Conservation (phyloP, 805 yeast genomes). For the Helenozyma baotianmanensis region DNA sequence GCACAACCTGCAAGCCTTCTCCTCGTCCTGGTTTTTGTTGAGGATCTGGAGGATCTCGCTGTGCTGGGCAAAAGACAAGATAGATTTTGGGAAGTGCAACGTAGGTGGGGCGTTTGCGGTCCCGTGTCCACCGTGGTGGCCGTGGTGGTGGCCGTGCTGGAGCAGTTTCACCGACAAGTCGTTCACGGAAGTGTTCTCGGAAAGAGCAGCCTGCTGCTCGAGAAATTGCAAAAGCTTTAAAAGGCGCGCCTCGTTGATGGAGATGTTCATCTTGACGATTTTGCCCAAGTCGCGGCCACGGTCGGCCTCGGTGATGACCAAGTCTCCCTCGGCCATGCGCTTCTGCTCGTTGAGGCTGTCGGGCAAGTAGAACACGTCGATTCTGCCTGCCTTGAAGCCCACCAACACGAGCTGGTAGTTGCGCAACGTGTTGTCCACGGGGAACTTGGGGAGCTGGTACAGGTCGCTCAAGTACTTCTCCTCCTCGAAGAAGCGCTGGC, state of each 20-base stretch:
- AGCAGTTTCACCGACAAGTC: slow-evolving; percentile 23
- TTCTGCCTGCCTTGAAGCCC: slow-evolving; percentile 73
- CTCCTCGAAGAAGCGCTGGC: slow-evolving; percentile 27
- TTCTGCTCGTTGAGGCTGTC: slow-evolving; percentile 17
- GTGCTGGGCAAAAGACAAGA: slow-evolving; percentile 57
- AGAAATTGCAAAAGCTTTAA: slow-evolving; percentile 62
- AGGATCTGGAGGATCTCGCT: slow-evolving; percentile 56
- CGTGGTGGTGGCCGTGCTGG: slow-evolving; percentile 6
- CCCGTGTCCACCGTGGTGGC: slow-evolving; percentile 1
- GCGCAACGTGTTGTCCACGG: slow-evolving; percentile 23
- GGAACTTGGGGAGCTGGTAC: slow-evolving; percentile 33
- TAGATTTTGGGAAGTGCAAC: slow-evolving; percentile 63
- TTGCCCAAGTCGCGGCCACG: slow-evolving; percentile 75
- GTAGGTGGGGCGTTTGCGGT: slow-evolving; percentile 34
- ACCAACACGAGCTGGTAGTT: slow-evolving; percentile 30
- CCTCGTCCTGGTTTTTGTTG: slow-evolving; percentile 63
- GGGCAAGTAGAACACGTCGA: slow-evolving; percentile 71
- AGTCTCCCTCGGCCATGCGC: slow-evolving; percentile 49
- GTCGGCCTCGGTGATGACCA: slow-evolving; percentile 82
- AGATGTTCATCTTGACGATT: slow-evolving; percentile 52
- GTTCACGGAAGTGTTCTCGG: slow-evolving; percentile 19
- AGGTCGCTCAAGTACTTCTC: slow-evolving; percentile 24
- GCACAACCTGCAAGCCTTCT: slow-evolving; percentile 57
- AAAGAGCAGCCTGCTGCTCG: slow-evolving; percentile 65
- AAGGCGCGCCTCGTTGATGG: slow-evolving; percentile 62